Base-by-base conservation (phyloP, 1,139 yeast species). In the Arxiozyma heterogenica region DNA sequence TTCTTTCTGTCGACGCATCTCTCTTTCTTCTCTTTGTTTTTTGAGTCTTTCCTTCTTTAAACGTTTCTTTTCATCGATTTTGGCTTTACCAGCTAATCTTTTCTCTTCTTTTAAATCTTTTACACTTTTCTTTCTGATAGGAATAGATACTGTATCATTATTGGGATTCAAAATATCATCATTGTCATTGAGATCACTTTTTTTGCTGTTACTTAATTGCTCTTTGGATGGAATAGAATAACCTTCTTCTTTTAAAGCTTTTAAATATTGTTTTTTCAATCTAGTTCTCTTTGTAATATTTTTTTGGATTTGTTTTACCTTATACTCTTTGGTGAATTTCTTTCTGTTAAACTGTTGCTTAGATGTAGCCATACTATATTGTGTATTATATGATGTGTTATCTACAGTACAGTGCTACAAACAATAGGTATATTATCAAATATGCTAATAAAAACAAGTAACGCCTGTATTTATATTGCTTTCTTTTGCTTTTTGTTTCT, bases 221-320 rank as follows among this genome's bases (percentile, higher is more conserved):
- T 34, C 39, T 34, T 34, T 34, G 2, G 39, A 34, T 34, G 81
- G 79, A n/a, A 74, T 69, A 4, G 65, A 52, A 50, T 76, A 72
- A 6, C 89, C 91, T 62, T 89, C 94, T 57, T 81, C 79, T 60
- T 88, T 88, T 51, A 89, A 71, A 57, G 89, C 74, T 67, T 90
- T 89, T 73, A 88, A 84, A 67, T 91, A 91, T 55, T 82, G 83
- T 67, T 84, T 86, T 73, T 90, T 81, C 60, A 90, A 78, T 61
- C 94, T 77, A n/a, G 96, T 89, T 58, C 90, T 78, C 65, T 89
- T 95, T 1, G 81, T 79, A 60, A 91, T 78, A 15, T 94, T 84
- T 65, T 79, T 80, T 64, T 85, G 83, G 62, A 90, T 90, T 59
- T 87, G 94, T 57, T 62, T 61, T 23, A 68, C 65, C 52, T 68